Evolutionary conservation across 148 eudicot species (phyloP).

Genomic region (Camellia lanceoleosa): DNA sequence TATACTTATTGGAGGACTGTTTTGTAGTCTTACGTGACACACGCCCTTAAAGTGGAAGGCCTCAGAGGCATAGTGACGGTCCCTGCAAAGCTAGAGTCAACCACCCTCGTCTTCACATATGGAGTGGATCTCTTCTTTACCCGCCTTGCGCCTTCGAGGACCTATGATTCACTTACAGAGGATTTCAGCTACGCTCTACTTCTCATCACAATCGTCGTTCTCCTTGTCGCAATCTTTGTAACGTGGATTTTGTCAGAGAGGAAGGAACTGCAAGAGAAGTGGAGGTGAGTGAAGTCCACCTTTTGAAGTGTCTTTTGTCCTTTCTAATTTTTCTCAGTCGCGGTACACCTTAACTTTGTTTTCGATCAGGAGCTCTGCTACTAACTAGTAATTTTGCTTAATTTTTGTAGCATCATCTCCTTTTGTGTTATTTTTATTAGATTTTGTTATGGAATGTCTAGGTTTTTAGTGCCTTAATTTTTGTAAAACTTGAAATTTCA

Average conservation of each 20-base stretch:
- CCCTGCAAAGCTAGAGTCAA: constrained; percentile 95
- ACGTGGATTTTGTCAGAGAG: constrained; percentile 93
- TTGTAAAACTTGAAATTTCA: background rate
- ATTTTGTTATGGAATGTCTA: background rate
- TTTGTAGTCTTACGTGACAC: constrained; percentile 83
- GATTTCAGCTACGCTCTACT: constrained; percentile 96
- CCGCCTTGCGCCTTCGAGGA: constrained; percentile 83
- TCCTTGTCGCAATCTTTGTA: constrained; percentile 70
- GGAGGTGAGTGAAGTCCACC: constrained; percentile 55
- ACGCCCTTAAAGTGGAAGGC: constrained; percentile 87
- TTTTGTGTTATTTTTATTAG: background rate
- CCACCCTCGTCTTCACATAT: constrained; percentile 79
- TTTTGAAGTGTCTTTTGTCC: background rate
- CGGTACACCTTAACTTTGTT: background rate
- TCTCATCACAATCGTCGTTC: constrained; percentile 80
- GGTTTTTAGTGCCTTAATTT: background rate
- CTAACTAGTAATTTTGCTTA: background rate
- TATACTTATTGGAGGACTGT: background rate
- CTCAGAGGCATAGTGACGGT: constrained; percentile 76
- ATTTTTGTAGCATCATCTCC: constrained; percentile 1
- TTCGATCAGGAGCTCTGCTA: background rate
- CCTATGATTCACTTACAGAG: constrained; percentile 91
- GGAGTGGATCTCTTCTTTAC: constrained; percentile 88
- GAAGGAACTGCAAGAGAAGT: constrained; percentile 89
- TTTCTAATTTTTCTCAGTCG: background rate